phyloP scores from a whole-genome alignment of 352 stramenopile genomes.

The Pythium plurisporium region DNA sequence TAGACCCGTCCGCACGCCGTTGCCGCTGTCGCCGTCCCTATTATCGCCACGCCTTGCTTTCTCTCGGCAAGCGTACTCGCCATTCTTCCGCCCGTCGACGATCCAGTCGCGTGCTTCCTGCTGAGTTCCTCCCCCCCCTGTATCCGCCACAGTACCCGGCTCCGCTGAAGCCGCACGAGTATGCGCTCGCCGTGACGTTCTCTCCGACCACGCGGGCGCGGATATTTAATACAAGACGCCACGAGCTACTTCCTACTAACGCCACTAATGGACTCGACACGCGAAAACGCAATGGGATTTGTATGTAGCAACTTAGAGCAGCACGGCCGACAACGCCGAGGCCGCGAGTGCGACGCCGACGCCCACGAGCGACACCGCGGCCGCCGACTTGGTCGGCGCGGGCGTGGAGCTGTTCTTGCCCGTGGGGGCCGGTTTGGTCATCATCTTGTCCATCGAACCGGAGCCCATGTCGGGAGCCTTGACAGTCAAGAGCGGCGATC shows the following conservation, averaged over 20 bases:
- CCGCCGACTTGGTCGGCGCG: conserved; percentile 2
- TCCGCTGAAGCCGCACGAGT: conserved; percentile 11
- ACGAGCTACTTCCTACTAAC: not conserved
- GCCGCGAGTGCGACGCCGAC: not conserved
- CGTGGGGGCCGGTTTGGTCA: not conserved
- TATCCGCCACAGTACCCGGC: too few relatives aligned
- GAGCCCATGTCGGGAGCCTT: not conserved
- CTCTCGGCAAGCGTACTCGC: conserved; percentile 21
- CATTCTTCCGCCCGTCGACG: not conserved
- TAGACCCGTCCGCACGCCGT: conserved; percentile 3
- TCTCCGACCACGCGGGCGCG: conserved; percentile 11
- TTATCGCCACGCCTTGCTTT: conserved; percentile 16
- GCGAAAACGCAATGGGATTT: not conserved
- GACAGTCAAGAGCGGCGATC: not conserved
- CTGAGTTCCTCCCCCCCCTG: not conserved
- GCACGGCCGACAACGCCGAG: conserved; percentile 3
- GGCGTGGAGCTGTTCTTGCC: conserved; percentile 2
- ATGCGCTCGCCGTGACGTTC: conserved; percentile 14
- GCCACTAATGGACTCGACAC: not conserved
- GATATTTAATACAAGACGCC: conserved; percentile 27
- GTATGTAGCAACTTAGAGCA: not conserved
- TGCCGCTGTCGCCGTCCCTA: not conserved
- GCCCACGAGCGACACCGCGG: not conserved
- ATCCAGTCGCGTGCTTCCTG: not conserved
- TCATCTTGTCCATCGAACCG: not conserved